A percentile compares a stretch with the other conserved stretches of the same genome.
Conservation (phyloP, 352 stramenopile genomes). For the Phytophthora syringae region DNA sequence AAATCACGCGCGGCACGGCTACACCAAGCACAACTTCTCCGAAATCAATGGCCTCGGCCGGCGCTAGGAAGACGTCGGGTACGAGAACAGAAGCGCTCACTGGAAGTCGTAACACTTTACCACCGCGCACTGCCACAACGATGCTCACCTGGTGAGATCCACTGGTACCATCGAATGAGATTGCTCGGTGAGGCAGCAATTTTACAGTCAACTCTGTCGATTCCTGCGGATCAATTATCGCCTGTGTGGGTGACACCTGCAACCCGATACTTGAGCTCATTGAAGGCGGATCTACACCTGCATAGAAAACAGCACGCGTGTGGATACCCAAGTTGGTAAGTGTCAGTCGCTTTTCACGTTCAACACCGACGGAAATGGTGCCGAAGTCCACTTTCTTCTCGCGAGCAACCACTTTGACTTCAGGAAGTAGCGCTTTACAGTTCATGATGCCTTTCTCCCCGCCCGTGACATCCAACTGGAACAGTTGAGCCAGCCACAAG, state of each 20-base stretch:
- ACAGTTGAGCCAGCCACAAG: slow-evolving; percentile 48
- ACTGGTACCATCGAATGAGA: slow-evolving; percentile 54
- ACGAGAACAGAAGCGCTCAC: slow-evolving; percentile 74
- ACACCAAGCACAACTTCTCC: slow-evolving; percentile 84
- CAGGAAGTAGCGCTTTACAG: slow-evolving; percentile 59
- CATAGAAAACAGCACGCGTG: slow-evolving; percentile 56
- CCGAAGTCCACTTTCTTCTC: slow-evolving; percentile 88
- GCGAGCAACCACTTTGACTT: slow-evolving; percentile 59
- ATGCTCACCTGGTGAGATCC: slow-evolving; percentile 50
- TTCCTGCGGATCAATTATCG: slow-evolving; percentile 57
- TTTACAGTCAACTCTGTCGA: slow-evolving; percentile 59
- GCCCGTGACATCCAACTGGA: slow-evolving; percentile 63
- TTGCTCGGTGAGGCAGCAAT: slow-evolving; percentile 57
- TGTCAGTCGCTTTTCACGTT: slow-evolving; percentile 61
- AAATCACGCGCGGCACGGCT: slow-evolving; percentile 61
- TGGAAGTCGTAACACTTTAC: slow-evolving; percentile 69
- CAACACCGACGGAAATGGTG: slow-evolving; percentile 79
- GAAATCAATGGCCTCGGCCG: slow-evolving; percentile 62
- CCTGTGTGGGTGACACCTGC: slow-evolving; percentile 46
- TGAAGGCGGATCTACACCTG: slow-evolving; percentile 57
- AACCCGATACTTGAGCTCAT: slow-evolving; percentile 48
- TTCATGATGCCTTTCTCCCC: slow-evolving; percentile 51
- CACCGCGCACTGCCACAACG: slow-evolving; percentile 60
- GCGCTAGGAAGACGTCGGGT: slow-evolving; percentile 75
- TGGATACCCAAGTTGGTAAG: slow-evolving; percentile 43